phyloP scores from a whole-genome alignment of 306 rosid species.

The Dryas alaskensis region DNA sequence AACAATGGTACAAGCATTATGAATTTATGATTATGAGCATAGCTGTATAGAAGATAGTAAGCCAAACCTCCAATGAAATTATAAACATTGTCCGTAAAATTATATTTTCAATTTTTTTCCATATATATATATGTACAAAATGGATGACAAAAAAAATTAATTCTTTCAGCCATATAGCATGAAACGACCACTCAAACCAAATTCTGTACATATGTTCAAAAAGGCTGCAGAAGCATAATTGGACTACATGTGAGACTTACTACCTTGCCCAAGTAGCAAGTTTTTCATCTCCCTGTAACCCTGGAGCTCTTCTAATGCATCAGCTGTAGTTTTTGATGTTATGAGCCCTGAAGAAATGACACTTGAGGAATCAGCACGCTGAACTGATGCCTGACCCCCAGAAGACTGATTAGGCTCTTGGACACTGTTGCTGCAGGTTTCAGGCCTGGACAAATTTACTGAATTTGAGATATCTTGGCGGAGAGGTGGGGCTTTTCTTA shows the following conservation, averaged over 20 bases:
- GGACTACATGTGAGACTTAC: conserved; percentile 35
- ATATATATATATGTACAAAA: conserved; percentile 28
- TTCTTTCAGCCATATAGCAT: conserved; percentile 7
- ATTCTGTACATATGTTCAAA: conserved; percentile 24
- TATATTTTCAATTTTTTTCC: conserved; percentile 4
- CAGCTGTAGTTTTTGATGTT: conserved; percentile 57
- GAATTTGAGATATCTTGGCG: conserved; percentile 52
- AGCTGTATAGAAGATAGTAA: no score
- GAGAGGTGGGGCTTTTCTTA: conserved; percentile 79
- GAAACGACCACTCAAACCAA: conserved; percentile 1
- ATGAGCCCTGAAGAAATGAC: conserved; percentile 39
- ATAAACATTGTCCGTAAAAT: not conserved
- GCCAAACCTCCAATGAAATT: no score
- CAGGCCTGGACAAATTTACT: conserved; percentile 31
- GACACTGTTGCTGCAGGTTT: conserved; percentile 30
- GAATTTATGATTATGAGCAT: no score
- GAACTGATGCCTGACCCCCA: conserved; percentile 4
- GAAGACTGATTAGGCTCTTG: conserved; percentile 34
- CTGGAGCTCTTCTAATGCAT: conserved; percentile 84
- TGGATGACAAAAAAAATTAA: not conserved
- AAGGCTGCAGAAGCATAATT: conserved; percentile 18
- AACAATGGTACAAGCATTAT: no score
- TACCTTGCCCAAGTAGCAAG: conserved; percentile 43
- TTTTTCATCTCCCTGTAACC: conserved; percentile 68
- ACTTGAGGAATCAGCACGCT: conserved; percentile 35